Evolutionary conservation across 2,329 filamentous ascomycete genomes (phyloP), one percentile per base, ranked within the genome.

Genomic region (Colletotrichum plurivorum): DNA sequence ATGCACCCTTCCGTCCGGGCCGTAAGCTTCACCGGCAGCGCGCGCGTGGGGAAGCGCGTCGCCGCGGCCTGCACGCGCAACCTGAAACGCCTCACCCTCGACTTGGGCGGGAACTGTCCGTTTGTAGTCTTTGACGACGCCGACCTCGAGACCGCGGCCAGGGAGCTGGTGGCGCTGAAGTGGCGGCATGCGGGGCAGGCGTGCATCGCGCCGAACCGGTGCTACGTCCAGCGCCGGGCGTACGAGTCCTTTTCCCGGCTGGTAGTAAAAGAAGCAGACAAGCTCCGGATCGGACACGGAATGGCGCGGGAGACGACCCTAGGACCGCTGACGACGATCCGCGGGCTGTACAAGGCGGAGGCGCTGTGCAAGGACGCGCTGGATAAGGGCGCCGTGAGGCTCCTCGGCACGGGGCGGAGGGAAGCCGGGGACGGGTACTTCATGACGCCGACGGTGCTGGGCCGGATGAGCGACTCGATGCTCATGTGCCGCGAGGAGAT

Each of bases 21-120:
- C 75, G 84, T 95, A 57, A 90, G 90, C 1, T 96, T 96, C 73
- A 95, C 93, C 0, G 93, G 93, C 31, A 92, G 89, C 9, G 92
- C 90, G 2, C 84, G 84, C 2, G 94, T 92, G 0, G 93, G 91
- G 1, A 88, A 89, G 64, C 84, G 90, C 61, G 93, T 95, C 62
- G 89, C 90, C 1, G 78, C 83, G 2, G 84, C 85, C 1, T 89
- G 89, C 6, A 90, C 89, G 1, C 92, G 85, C 5, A 88, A 88
- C 70, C 77, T 90, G 73, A 92, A 92, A 80, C 90, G 90, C 74
- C 85, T 92, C 10, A 88, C 88, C 2, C 83, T 92, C 18, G 90
- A 92, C 78, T 87, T 90, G 0, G 91, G 90, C n/a, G 91, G 91
- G 54, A 93, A 93, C 77, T 89, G 85, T 1, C 90, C 90, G 0